Conservation (phyloP, 2,329 filamentous ascomycete species). For the Colletotrichum siamense region DNA sequence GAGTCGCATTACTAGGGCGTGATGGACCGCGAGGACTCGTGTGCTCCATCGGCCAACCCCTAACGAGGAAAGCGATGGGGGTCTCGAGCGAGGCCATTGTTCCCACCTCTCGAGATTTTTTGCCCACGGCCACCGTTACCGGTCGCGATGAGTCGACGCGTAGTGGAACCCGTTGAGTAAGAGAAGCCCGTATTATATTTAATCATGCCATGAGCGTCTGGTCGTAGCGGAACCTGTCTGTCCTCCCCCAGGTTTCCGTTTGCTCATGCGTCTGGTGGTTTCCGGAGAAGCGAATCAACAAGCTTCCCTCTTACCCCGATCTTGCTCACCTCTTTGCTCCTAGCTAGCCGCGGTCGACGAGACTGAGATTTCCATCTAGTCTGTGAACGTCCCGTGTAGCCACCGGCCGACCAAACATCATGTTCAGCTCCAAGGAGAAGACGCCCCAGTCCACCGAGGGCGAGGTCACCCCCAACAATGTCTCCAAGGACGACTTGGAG, state of each 20-base stretch:
- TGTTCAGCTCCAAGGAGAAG: conserved; percentile 22
- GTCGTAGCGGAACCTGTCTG: background rate
- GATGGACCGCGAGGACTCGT: background rate
- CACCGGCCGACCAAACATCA: background rate
- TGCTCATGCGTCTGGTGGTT: conserved; percentile 14
- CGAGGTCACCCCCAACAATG: conserved; percentile 16
- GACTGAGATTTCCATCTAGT: background rate
- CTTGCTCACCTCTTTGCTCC: background rate
- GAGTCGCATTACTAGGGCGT: conserved; percentile 1
- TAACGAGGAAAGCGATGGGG: conserved; percentile 6
- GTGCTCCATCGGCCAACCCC: conserved; percentile 14
- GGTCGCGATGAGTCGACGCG: conserved; percentile 19
- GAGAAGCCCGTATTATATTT: conserved; percentile 13
- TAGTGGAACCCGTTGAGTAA: conserved; percentile 18
- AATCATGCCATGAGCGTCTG: conserved; percentile 11
- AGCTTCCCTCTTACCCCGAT: background rate
- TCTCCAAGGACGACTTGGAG: conserved; percentile 38
- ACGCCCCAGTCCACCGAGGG: conserved; percentile 12
- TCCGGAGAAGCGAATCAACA: conserved; percentile 15
- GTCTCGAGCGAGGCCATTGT: conserved; percentile 9
- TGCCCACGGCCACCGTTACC: conserved; percentile 6
- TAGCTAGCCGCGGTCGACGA: conserved; percentile 5
- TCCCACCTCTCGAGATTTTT: conserved; percentile 16
- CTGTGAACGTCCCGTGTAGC: background rate
- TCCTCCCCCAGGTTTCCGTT: background rate